Evolutionary conservation across 139 green algal genomes (phyloP), one percentile per base, ranked within the genome.

Genomic region (Tetradesmus lagerheimii): DNA sequence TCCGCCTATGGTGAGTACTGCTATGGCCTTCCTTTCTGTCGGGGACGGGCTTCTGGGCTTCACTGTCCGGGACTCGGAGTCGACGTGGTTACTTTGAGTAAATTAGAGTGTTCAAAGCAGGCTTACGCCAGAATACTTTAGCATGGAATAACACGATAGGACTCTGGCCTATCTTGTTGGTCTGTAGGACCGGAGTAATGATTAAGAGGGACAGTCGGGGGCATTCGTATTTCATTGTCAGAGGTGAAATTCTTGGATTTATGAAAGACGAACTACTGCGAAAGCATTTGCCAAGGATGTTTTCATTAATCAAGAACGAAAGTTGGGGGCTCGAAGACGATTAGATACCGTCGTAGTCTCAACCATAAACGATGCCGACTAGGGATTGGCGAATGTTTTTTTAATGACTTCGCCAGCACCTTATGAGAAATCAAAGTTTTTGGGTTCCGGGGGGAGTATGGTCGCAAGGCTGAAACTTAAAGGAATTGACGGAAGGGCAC

Each of bases 231-330:
- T 99, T 97, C 97, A 98, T 98, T 99, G 97, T 99, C 96, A 99
- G 97, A 99, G 97, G 97, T 99, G 97, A 98, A 99, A 99, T 99
- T 99, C 97, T 99, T 99, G 97, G 97, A 99, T 99, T 99, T 99
- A 98, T 98, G 97, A 97, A 99, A 99, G 97, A 99, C 97, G 97
- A 99, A 99, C 97, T 98, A 98, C 97, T 99, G 96, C 95, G 94
- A 99, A 98, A 98, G 96, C 96, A 99, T 98, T 98, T 99, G 96
- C 97, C 97, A 99, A 99, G 97, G 97, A 99, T 99, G 97, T 99
- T 99, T 99, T 99, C 97, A 99, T 99, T 99, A 96, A 99, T 99
- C 97, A 99, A 99, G 97, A 99, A 98, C 97, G 97, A 99, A 99
- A 99, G 97, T 99, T 99, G 97, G 97, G 97, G 97, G 97, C 96